Percentiles rank a stretch among this genome's conserved stretches.
Conservation (phyloP, 2,329 filamentous ascomycete species). For the Trichoderma atrobrunneum region DNA sequence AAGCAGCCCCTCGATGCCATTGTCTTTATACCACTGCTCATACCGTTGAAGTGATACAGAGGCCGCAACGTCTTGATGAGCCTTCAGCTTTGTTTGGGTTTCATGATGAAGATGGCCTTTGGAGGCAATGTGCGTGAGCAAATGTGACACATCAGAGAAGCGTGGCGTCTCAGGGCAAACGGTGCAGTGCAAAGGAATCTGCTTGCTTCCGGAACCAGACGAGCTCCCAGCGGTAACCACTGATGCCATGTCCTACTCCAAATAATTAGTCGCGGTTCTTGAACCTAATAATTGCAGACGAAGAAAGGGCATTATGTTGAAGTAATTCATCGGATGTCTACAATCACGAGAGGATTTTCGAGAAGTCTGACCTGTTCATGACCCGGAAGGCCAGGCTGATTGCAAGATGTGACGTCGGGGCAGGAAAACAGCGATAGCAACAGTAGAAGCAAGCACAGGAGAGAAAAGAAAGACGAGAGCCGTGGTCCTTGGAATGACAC, state of each 20-base stretch:
- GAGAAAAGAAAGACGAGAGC: slow-evolving; percentile 18
- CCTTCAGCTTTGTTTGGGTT: slow-evolving; percentile 75
- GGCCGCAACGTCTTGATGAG: slow-evolving; percentile 65
- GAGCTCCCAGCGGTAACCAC: slow-evolving; percentile 24
- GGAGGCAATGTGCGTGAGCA: slow-evolving; percentile 87
- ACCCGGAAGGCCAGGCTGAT: neutral
- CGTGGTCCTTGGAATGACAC: slow-evolving; percentile 8
- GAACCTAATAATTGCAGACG: neutral
- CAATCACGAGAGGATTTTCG: neutral
- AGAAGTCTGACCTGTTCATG: slow-evolving; percentile 17
- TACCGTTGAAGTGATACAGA: slow-evolving; percentile 63
- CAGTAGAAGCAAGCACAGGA: slow-evolving; percentile 17
- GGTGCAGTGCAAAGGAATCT: slow-evolving; percentile 72
- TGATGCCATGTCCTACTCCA: slow-evolving; percentile 40
- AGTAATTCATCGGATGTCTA: neutral
- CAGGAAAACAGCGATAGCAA: slow-evolving; percentile 28
- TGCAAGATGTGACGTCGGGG: slow-evolving; percentile 13
- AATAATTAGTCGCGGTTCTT: neutral
- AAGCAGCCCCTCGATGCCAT: slow-evolving; percentile 70
- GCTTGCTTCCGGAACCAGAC: slow-evolving; percentile 27
- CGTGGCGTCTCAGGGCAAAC: slow-evolving; percentile 76
- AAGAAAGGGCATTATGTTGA: neutral
- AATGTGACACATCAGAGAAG: slow-evolving; percentile 88
- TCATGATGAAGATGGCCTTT: slow-evolving; percentile 87
- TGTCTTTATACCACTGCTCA: slow-evolving; percentile 72